Percentiles rank a stretch among this genome's conserved stretches.
phyloP scores from a whole-genome alignment of 2,329 filamentous ascomycete genomes.

The Fusarium setosum region DNA sequence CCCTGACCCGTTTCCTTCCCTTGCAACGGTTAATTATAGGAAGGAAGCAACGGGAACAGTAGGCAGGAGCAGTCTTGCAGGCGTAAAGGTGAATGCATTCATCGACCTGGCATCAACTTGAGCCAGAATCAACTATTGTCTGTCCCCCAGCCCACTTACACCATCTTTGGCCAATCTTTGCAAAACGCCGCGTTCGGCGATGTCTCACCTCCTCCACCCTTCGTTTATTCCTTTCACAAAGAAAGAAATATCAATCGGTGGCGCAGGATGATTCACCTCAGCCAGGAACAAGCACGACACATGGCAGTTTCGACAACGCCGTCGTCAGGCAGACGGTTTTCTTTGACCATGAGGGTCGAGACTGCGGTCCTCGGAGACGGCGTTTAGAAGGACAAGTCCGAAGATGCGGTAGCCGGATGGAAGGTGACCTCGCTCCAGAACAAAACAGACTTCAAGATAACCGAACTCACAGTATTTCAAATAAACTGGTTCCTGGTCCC shows the following conservation, averaged over 20 bases:
- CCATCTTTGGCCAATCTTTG: background rate
- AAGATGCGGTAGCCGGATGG: background rate
- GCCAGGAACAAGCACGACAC: background rate
- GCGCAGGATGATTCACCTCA: background rate
- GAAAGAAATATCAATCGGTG: background rate
- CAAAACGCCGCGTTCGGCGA: constrained; percentile 16
- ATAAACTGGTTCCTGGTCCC: constrained; percentile 11
- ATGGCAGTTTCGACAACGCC: background rate
- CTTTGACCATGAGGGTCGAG: background rate
- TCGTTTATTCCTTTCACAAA: constrained; percentile 3
- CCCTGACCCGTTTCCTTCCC: background rate
- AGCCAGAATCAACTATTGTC: background rate
- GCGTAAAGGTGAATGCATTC: constrained; percentile 5
- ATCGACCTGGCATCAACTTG: background rate
- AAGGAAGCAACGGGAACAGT: background rate
- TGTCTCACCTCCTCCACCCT: constrained; percentile 24
- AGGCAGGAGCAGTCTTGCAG: no score
- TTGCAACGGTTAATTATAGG: background rate
- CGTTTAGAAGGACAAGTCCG: background rate
- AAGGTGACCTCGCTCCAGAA: background rate
- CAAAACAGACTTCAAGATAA: no score
- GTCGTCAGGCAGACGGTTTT: background rate
- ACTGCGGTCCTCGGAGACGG: background rate
- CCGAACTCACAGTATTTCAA: constrained; percentile 23
- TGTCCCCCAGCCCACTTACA: background rate